phyloP scores from a whole-genome alignment of 257 asterid species.

The Ballota nigra region DNA sequence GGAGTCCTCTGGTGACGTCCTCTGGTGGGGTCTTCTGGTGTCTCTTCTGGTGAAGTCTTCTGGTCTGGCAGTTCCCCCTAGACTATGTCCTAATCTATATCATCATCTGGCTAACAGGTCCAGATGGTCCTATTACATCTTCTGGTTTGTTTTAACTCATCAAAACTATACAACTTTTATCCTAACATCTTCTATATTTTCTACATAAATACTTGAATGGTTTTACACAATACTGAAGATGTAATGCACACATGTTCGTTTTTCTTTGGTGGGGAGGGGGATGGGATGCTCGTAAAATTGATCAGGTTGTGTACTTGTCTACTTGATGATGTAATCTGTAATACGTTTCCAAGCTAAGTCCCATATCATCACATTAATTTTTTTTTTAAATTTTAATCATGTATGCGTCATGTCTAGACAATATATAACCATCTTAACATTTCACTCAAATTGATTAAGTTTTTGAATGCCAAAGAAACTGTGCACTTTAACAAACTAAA shows the following conservation, averaged over 20 bases:
- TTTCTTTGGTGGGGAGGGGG: neutral
- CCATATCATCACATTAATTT: neutral
- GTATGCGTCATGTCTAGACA: neutral
- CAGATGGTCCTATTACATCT: no score
- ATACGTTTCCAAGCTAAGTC: neutral
- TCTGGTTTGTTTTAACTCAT: no score
- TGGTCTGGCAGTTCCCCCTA: no score
- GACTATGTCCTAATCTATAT: no score
- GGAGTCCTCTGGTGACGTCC: no score
- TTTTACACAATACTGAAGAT: conserved; percentile 10
- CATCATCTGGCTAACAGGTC: no score
- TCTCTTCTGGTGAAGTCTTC: no score
- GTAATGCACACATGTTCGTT: neutral
- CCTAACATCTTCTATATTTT: neutral
- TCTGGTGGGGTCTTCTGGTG: no score
- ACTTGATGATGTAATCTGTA: neutral
- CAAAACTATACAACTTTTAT: neutral
- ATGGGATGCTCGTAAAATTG: neutral
- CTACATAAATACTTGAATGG: neutral
- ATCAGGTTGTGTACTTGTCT: neutral
- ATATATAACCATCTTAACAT: no score
- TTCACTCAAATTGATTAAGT: no score
- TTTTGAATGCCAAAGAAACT: no score
- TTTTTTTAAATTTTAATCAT: neutral
- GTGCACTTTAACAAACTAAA: neutral